These are phyloP conservation scores for Penicillium sp. DNA, from an alignment of 2,329 filamentous ascomycete species.

Conservation along the genomic window DNA sequence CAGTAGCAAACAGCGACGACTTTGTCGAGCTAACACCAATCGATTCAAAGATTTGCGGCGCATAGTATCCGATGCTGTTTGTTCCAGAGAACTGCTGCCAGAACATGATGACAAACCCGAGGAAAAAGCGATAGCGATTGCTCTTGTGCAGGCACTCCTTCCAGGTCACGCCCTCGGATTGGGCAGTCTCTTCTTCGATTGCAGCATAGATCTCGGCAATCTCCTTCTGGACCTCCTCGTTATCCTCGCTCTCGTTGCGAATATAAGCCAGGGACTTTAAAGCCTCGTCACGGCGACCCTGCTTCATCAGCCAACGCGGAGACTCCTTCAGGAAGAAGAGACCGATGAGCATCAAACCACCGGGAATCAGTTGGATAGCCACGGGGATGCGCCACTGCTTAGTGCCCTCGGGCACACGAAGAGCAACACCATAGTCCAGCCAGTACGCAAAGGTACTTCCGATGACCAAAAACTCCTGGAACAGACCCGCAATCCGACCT, in stretches of 20 bases:
- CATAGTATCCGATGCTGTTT: constrained; percentile 41
- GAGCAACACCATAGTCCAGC: constrained; percentile 52
- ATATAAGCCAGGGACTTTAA: constrained; percentile 38
- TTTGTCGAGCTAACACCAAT: constrained; percentile 34
- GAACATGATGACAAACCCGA: constrained; percentile 40
- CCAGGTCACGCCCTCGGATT: constrained; percentile 43
- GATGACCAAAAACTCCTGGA: constrained; percentile 40
- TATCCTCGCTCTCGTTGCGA: constrained; percentile 29
- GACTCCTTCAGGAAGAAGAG: constrained; percentile 54
- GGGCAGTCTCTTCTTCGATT: constrained; percentile 41
- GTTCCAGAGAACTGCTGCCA: constrained; percentile 43
- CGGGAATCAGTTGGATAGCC: constrained; percentile 53
- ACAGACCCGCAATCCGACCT: constrained; percentile 37
- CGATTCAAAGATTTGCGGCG: constrained; percentile 39
- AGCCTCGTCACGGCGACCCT: constrained; percentile 48
- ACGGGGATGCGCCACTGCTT: constrained; percentile 56
- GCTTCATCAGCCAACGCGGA: constrained; percentile 55
- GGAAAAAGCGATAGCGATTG: constrained; percentile 38
- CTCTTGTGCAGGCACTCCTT: constrained; percentile 40
- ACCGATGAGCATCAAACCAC: constrained; percentile 49
- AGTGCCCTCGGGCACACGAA: constrained; percentile 44
- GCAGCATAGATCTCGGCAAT: constrained; percentile 42
- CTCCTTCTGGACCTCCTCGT: constrained; percentile 30
- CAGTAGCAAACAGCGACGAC: constrained; percentile 38
- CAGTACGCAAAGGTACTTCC: constrained; percentile 52